Base-by-base conservation (phyloP, 768 basidiomycete genomes). In the Serendipita sp. region DNA sequence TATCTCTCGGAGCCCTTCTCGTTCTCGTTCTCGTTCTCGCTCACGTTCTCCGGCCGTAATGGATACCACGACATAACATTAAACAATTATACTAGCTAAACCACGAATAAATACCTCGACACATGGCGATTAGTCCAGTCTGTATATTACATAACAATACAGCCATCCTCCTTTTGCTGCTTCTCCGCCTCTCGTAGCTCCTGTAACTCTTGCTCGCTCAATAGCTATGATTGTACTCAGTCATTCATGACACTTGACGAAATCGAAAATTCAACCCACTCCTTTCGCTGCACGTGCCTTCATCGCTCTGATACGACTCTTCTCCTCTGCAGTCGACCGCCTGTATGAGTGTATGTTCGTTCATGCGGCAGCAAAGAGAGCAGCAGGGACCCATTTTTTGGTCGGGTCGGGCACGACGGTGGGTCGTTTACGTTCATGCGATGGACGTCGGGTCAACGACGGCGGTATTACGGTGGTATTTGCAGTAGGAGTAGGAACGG, bases 251-350 rank as follows among this genome's bases (percentile, higher is more conserved):
- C 37, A 40, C 13, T 40, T 18, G 48, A n/a, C 16, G 23, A 31
- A 16, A 60, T 11, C 52, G 27, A 8, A 29, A 4, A 60, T 11
- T 3, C 55, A 4, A 77, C 83, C 69, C 73, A 88, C 83, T 67
- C 88, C 88, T 74, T 86, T 91, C 79, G 79, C 80, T 3, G 83
- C 86, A 44, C 88, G 81, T 65, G 80, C 84, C 70, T 80, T 76
- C 82, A 91, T 82, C 2, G 84, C 87, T 72, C 80, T 83, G 66
- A 81, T 72, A 70, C 78, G 77, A 68, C 87, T 89, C 70, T 84
- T 84, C 69, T 80, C 78, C 73, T 91, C 89, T 11, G 83, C 84
- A 74, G 77, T 84, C 45, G 87, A 86, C 23, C 64, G 64, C 23
- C 64, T 64, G 62, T 23, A 23, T 23, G 23, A 23, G 23, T 23